phyloP scores from a whole-genome alignment of 352 stramenopile species.

The Phytophthora rubi region DNA sequence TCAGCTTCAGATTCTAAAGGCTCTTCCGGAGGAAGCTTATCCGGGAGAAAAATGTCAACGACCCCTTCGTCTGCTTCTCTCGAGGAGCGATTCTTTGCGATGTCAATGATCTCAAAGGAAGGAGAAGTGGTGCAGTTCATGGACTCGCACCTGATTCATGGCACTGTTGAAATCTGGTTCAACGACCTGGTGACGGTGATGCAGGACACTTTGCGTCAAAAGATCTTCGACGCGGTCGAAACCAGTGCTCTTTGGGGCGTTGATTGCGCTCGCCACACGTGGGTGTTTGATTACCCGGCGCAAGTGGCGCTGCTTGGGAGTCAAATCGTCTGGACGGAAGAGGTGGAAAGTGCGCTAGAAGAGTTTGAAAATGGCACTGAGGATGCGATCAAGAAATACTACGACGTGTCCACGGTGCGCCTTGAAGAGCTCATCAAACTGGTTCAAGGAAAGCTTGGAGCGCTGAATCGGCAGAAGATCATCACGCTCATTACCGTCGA shows the following conservation, averaged over 20 bases:
- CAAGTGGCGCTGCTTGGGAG: conserved; percentile 88
- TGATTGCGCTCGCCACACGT: conserved; percentile 79
- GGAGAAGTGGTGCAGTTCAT: conserved; percentile 89
- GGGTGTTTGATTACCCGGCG: conserved; percentile 92
- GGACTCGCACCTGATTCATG: conserved; percentile 82
- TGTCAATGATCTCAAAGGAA: conserved; percentile 97
- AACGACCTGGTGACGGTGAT: conserved; percentile 95
- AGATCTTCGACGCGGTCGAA: conserved; percentile 93
- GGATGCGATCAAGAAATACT: conserved; percentile 95
- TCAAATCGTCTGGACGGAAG: conserved; percentile 95
- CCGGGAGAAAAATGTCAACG: conserved; percentile 23
- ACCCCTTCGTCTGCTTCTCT: conserved; percentile 23
- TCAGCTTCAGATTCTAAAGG: conserved; percentile 17
- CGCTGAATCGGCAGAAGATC: conserved; percentile 90
- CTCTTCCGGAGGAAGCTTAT: conserved; percentile 11
- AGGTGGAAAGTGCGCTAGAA: conserved; percentile 91
- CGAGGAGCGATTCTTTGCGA: conserved; percentile 72
- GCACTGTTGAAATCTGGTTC: conserved; percentile 93
- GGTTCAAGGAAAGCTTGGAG: conserved; percentile 84
- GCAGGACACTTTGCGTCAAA: conserved; percentile 86
- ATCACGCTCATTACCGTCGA: conserved; percentile 98
- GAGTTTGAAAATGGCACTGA: conserved; percentile 96
- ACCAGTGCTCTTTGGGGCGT: conserved; percentile 93
- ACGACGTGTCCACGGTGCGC: conserved; percentile 90
- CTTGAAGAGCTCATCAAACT: conserved; percentile 94